Conservation (phyloP, 768 basidiomycete species). For the Boletus fagicola region DNA sequence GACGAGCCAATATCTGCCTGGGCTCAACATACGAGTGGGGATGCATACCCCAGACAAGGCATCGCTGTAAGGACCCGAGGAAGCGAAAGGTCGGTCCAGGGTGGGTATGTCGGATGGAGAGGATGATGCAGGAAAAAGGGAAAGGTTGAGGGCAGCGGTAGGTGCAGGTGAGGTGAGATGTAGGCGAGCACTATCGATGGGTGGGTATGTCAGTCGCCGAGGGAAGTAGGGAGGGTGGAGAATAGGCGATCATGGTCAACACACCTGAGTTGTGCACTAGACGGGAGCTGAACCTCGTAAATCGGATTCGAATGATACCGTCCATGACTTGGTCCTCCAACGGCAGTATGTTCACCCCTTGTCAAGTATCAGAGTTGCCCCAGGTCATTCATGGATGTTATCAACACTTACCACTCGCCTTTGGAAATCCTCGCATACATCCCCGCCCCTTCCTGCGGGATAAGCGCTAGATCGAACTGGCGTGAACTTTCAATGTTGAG, state of each 20-base stretch:
- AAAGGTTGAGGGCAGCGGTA: slow-evolving; percentile 55
- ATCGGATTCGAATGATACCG: slow-evolving; percentile 68
- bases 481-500: slow-evolving; percentile 61
- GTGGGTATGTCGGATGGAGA: slow-evolving; percentile 7
- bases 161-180: slow-evolving; percentile 50
- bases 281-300: slow-evolving; percentile 57
- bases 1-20: slow-evolving; percentile 68
- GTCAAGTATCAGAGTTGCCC: not conserved
- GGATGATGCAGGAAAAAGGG: slow-evolving; percentile 45
- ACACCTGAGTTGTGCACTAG: slow-evolving; percentile 57
- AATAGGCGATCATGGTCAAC: slow-evolving; percentile 17
- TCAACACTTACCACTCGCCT: slow-evolving; percentile 69
- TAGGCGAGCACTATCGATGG: slow-evolving; percentile 57
- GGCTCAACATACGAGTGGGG: slow-evolving; percentile 45
- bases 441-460: slow-evolving; percentile 87
- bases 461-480: slow-evolving; percentile 58
- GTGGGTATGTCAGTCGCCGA: not conserved
- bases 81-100: slow-evolving; percentile 47
- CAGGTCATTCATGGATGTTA: not conserved
- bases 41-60: slow-evolving; percentile 69
- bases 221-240: slow-evolving; percentile 27
- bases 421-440: slow-evolving; percentile 72
- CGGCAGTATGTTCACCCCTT: slow-evolving; percentile 61
- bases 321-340: slow-evolving; percentile 65
- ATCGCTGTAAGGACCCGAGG: slow-evolving; percentile 82